A percentile compares a stretch with the other conserved stretches of the same genome.
Conservation (phyloP, 73 alveolate species). For the Tetrahymena elliotti region DNA sequence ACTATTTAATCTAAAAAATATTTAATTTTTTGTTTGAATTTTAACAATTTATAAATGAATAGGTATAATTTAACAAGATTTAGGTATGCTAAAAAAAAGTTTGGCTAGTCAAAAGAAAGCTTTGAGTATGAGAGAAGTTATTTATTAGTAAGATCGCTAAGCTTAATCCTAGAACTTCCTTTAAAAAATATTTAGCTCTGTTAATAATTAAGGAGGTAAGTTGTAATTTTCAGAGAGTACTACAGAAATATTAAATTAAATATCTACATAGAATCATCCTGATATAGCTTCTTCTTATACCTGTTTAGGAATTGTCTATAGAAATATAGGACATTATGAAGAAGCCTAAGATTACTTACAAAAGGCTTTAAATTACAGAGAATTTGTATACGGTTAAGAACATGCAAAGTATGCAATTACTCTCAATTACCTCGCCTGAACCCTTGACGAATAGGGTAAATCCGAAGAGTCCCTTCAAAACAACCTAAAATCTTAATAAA, state of each 20-base stretch:
- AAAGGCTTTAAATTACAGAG: not conserved
- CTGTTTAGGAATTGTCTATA: not conserved
- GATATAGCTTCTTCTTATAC: not conserved
- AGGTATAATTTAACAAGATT: not conserved
- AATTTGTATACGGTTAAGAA: not conserved
- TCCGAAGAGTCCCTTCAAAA: not conserved
- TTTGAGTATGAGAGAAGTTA: not conserved
- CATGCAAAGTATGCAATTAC: not conserved
- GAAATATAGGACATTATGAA: not conserved
- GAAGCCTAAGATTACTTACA: not conserved
- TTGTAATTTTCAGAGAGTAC: not conserved
- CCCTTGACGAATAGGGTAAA: conserved; percentile 2
- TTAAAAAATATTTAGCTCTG: not conserved
- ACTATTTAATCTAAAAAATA: no score
- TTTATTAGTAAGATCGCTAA: not conserved
- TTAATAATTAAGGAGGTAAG: not conserved
- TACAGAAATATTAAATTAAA: not conserved
- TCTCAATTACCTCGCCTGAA: not conserved
- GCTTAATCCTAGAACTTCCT: not conserved
- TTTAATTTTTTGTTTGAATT: not conserved
- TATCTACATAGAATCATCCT: not conserved
- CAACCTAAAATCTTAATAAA: not conserved
- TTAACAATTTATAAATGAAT: not conserved
- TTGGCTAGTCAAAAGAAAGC: not conserved
- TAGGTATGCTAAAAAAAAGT: not conserved